phyloP scores from a whole-genome alignment of 2,329 filamentous ascomycete genomes.

The Phoma sp. region DNA sequence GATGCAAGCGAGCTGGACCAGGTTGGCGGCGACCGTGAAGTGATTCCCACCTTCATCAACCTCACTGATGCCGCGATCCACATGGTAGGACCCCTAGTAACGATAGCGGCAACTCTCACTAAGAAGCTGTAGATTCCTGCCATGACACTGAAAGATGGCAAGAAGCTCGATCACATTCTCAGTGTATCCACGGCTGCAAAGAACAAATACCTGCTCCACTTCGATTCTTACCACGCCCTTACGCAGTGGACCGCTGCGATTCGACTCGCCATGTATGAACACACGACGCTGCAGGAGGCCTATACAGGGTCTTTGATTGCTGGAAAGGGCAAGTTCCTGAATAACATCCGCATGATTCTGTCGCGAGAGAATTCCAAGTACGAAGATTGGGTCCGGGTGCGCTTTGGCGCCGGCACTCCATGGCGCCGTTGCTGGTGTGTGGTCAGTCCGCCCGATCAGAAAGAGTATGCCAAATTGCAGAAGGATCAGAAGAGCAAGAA shows the following conservation, averaged over 20 bases:
- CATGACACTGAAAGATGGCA: conserved; percentile 82
- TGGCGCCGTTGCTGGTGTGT: conserved; percentile 99
- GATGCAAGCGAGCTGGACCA: conserved; percentile 90
- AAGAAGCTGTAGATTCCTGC: conserved; percentile 62
- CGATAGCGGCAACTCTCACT: conserved; percentile 7
- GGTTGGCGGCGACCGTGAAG: conserved; percentile 82
- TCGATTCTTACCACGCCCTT: conserved; percentile 91
- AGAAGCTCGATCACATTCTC: conserved; percentile 89
- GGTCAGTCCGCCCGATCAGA: conserved; percentile 89
- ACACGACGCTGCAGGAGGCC: conserved; percentile 89
- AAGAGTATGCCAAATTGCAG: conserved; percentile 82
- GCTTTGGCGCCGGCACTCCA: conserved; percentile 93
- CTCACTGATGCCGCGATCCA: conserved; percentile 96
- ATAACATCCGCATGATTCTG: conserved; percentile 90
- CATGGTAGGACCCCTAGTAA: conserved; percentile 69
- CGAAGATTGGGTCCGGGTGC: conserved; percentile 92
- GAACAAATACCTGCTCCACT: conserved; percentile 94
- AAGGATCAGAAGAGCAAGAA: conserved; percentile 78
- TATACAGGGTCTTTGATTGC: conserved; percentile 96
- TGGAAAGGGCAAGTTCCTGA: conserved; percentile 86
- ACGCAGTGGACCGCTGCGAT: conserved; percentile 97
- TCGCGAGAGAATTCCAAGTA: conserved; percentile 76
- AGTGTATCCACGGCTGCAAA: conserved; percentile 94
- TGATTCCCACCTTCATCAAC: conserved; percentile 92
- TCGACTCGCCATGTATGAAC: conserved; percentile 90